Percentiles rank a stretch among this genome's conserved stretches.
Conservation (phyloP, 225 moss, liverwort and hornwort species). For the Rhytidiadelphus loreus region DNA sequence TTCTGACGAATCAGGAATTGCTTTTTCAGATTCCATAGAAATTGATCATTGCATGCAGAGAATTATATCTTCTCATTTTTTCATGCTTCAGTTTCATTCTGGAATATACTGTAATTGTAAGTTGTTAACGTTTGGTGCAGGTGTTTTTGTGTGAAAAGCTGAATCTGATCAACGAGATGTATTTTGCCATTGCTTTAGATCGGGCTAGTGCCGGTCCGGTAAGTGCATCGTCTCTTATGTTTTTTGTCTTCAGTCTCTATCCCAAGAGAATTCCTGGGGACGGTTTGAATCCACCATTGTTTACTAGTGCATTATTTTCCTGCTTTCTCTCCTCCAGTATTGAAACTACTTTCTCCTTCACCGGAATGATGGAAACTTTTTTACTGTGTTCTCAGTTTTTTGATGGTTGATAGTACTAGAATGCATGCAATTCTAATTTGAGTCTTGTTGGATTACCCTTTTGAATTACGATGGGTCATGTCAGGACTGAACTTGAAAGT, state of each 20-base stretch:
- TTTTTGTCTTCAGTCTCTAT: not conserved
- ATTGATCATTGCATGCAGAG: not conserved
- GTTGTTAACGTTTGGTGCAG: conserved; percentile 14
- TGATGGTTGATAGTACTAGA: not conserved
- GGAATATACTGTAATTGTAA: not conserved
- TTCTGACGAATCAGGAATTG: not conserved
- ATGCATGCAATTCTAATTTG: not conserved
- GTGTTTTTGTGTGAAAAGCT: conserved; percentile 77
- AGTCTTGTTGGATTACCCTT: not conserved
- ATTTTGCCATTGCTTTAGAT: conserved; percentile 92
- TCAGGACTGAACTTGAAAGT: not conserved
- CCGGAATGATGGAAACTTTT: not conserved
- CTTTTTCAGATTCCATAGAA: not conserved
- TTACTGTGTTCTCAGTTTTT: not conserved
- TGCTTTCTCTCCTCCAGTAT: not conserved
- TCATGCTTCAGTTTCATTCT: not conserved
- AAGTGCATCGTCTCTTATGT: not conserved
- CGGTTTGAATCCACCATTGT: not conserved
- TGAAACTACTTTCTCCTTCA: not conserved
- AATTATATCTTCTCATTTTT: not conserved
- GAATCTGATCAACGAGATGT: conserved; percentile 86
- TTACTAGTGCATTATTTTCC: not conserved
- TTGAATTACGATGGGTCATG: not conserved
- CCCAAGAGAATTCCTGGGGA: not conserved
- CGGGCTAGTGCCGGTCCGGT: conserved; percentile 92